A percentile compares a stretch with the other conserved stretches of the same genome.
phyloP scores from a whole-genome alignment of 352 stramenopile genomes.

The Globisporangium perplexum region DNA sequence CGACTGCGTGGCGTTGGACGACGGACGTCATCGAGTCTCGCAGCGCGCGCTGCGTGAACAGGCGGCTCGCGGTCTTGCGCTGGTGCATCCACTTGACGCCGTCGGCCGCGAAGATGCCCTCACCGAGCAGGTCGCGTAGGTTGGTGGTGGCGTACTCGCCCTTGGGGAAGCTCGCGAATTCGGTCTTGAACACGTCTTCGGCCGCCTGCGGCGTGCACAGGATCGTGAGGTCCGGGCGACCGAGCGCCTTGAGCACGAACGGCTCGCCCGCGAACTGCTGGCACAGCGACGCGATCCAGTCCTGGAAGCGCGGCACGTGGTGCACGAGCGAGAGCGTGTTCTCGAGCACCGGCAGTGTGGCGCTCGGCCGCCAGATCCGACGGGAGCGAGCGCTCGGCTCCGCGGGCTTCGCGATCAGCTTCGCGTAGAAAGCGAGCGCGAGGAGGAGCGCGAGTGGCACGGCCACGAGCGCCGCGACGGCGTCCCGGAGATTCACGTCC shows the following conservation, averaged over 20 bases:
- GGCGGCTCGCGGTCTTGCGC: constrained; percentile 16
- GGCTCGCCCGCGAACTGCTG: constrained; percentile 7
- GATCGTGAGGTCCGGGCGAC: constrained; percentile 4
- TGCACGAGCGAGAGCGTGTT: constrained; percentile 11
- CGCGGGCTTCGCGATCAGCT: no score
- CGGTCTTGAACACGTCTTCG: constrained; percentile 17
- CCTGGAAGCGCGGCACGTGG: constrained; percentile 8
- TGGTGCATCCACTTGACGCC: constrained; percentile 13
- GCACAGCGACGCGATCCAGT: constrained; percentile 2
- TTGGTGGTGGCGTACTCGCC: constrained; percentile 13
- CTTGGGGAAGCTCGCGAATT: constrained; percentile 21
- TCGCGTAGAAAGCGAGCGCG: no score
- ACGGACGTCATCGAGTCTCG: constrained; percentile 11
- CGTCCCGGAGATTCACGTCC: no score
- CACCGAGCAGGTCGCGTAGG: constrained; percentile 12
- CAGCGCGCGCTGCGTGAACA: constrained; percentile 15
- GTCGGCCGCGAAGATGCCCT: constrained; percentile 20
- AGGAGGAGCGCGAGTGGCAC: no score
- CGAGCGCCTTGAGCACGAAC: constrained; percentile 11
- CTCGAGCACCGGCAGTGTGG: constrained; percentile 11
- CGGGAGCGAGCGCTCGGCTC: no score
- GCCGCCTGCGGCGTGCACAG: background rate
- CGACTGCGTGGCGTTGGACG: constrained; percentile 10
- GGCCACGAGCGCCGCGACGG: no score
- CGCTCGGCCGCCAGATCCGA: no score